Percentiles rank a stretch among this genome's conserved stretches.
Conservation (phyloP, 305 asterid species). For the Fraxinus greggii region DNA sequence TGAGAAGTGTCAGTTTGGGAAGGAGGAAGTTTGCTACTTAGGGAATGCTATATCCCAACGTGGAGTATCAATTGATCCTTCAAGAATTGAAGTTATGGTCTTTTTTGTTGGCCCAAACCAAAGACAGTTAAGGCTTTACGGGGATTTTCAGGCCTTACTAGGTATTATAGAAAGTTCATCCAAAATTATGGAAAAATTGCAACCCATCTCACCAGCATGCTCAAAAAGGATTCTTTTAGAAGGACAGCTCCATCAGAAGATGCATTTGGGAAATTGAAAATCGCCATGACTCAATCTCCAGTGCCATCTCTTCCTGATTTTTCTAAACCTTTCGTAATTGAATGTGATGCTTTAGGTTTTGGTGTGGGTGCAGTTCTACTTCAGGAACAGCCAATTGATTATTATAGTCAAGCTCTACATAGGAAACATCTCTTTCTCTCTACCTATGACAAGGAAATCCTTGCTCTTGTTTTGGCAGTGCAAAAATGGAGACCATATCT, state of each 20-base stretch:
- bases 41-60: not conserved
- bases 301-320: not conserved
- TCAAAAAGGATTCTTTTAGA: not conserved
- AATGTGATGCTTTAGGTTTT: not conserved
- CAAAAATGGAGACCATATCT: no score
- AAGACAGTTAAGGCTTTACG: not conserved
- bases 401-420: no score
- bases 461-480: no score
- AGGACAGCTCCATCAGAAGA: not conserved
- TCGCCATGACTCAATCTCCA: not conserved
- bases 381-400: no score
- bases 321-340: not conserved
- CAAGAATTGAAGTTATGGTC: not conserved
- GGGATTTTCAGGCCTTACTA: not conserved
- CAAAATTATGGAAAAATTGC: not conserved
- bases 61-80: not conserved
- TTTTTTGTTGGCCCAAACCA: not conserved
- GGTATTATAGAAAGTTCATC: not conserved
- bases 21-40: not conserved
- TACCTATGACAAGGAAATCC: no score
- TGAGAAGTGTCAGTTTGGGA: not conserved
- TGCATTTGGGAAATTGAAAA: not conserved
- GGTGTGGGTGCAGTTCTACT: no score
- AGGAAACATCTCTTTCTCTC: no score
- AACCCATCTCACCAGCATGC: not conserved